Conservation (phyloP, 495 filamentous ascomycete genomes). For the Podospora tetraspora region DNA sequence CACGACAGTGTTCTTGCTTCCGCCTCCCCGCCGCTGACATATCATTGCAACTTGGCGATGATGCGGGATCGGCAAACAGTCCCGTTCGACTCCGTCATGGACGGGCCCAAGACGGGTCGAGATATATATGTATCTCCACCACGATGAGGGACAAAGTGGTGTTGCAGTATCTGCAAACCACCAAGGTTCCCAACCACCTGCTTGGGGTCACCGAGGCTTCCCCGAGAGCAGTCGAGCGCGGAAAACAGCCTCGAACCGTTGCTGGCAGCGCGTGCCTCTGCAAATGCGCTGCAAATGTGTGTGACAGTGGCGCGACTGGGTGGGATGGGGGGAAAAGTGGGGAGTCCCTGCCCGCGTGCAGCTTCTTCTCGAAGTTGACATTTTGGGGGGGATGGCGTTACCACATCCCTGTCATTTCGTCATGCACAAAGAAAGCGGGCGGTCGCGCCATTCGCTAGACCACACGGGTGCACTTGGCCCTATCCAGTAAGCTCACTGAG, state of each 20-base stretch:
- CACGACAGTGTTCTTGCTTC: background rate
- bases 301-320: background rate
- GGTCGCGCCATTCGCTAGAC: background rate
- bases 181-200: background rate
- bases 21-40: background rate
- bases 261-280: background rate
- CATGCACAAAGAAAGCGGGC: background rate
- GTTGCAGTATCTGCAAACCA: background rate
- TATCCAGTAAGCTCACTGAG: background rate
- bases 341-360: background rate
- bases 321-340: background rate
- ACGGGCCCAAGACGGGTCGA: background rate
- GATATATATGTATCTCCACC: background rate
- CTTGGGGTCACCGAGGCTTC: background rate
- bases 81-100: background rate
- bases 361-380: background rate
- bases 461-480: background rate
- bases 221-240: background rate
- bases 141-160: background rate
- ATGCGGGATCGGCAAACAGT: background rate
- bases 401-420: background rate
- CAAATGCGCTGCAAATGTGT: background rate
- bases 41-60: background rate
- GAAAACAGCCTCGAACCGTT: background rate
- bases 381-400: background rate